phyloP scores from a whole-genome alignment of 768 basidiomycete genomes.

The Mycena rebaudengoi region DNA sequence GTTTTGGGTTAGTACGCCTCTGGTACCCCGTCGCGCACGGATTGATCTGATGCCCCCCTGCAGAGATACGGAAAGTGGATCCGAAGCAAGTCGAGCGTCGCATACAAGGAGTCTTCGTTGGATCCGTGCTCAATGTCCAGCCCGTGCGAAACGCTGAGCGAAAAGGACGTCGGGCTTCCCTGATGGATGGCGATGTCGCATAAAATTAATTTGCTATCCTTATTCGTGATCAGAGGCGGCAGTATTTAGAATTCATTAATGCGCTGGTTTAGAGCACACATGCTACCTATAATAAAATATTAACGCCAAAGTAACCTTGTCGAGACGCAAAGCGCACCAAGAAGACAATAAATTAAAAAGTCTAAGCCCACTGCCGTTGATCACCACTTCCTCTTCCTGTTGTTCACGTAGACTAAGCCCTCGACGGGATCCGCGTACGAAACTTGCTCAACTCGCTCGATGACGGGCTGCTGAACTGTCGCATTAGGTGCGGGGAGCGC shows the following conservation, averaged over 20 bases:
- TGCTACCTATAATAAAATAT: constrained; percentile 2
- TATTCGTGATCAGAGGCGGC: constrained; percentile 6
- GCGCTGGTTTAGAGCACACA: constrained; percentile 1
- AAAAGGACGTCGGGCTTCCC: constrained; percentile 17
- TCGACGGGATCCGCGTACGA: constrained; percentile 35
- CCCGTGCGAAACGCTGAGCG: constrained; percentile 17
- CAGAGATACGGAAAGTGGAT: constrained; percentile 62
- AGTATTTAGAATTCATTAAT: constrained; percentile 5
- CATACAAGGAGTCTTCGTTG: constrained; percentile 45
- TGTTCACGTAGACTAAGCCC: constrained; percentile 32
- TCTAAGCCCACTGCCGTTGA: background rate
- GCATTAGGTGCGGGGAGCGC: constrained; percentile 41
- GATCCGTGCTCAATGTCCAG: constrained; percentile 10
- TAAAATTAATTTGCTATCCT: constrained; percentile 4
- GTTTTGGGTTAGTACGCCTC: constrained; percentile 56
- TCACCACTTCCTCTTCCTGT: constrained; percentile 34
- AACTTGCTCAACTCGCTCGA: constrained; percentile 19
- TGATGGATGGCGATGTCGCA: constrained; percentile 8
- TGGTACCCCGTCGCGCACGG: background rate
- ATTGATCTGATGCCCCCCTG: constrained; percentile 16
- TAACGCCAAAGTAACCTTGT: constrained; percentile 15
- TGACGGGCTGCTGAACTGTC: background rate
- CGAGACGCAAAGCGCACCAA: constrained; percentile 12
- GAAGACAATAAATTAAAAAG: background rate
- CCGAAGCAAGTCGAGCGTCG: constrained; percentile 53